A percentile compares a stretch with the other conserved stretches of the same genome.
phyloP scores from a whole-genome alignment of 2,329 filamentous ascomycete species.

The Aaosphaeria arxii region DNA sequence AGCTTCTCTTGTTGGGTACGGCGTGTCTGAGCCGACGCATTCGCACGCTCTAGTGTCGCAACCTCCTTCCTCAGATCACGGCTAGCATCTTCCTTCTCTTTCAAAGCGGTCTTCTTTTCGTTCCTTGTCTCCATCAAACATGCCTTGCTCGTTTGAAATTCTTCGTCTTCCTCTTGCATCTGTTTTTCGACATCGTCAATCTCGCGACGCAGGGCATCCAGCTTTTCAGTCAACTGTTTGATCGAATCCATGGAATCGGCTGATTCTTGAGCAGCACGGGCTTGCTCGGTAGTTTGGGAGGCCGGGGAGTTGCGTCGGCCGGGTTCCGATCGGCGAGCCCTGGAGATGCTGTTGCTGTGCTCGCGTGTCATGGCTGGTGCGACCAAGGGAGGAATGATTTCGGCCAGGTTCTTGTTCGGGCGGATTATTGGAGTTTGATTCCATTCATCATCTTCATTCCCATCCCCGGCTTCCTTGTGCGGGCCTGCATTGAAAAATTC shows the following conservation, averaged over 20 bases:
- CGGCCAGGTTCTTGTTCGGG: conserved; percentile 52
- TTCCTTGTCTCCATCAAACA: conserved; percentile 72
- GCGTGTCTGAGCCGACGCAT: conserved; percentile 75
- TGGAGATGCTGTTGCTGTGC: conserved; percentile 51
- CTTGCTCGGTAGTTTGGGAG: conserved; percentile 43
- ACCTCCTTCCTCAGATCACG: conserved; percentile 80
- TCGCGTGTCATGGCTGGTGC: conserved; percentile 65
- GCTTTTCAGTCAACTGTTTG: conserved; percentile 74
- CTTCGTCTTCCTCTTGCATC: conserved; percentile 60
- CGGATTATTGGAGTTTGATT: conserved; percentile 54
- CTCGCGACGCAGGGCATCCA: conserved; percentile 78
- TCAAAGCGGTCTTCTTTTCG: conserved; percentile 70
- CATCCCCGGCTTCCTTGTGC: conserved; percentile 42
- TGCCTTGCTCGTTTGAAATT: conserved; percentile 44
- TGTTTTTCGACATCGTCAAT: conserved; percentile 74
- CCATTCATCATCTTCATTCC: conserved; percentile 36
- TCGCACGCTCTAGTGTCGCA: conserved; percentile 74
- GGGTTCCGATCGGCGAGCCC: conserved; percentile 63
- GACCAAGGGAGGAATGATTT: conserved; percentile 59
- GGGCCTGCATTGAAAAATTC: conserved; percentile 51
- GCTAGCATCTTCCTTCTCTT: conserved; percentile 88
- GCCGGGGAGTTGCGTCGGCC: conserved; percentile 75
- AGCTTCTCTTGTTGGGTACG: conserved; percentile 73
- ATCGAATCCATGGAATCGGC: conserved; percentile 47
- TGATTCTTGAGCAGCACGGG: conserved; percentile 33